These are phyloP conservation scores for Leccinum ponderosum DNA, from an alignment of 1,284 basidiomycete genomes.

Conservation along the genomic window DNA sequence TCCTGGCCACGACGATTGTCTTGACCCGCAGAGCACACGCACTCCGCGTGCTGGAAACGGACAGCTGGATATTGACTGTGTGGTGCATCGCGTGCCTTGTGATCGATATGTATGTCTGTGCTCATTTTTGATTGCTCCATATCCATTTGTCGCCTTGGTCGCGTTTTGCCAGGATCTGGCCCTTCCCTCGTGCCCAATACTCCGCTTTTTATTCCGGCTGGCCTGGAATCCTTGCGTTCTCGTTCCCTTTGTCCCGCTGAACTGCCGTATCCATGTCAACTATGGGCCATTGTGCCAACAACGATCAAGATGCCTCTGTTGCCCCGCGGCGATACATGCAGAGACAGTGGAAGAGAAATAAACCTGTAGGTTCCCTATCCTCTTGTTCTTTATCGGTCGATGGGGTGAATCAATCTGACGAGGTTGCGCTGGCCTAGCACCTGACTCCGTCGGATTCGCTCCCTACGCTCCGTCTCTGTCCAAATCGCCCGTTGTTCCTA, in stretches of 20 bases:
- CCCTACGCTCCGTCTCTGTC: constrained; percentile 50
- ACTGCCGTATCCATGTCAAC: neutral
- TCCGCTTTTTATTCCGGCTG: constrained; percentile 26
- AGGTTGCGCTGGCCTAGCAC: constrained; percentile 34
- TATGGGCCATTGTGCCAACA: constrained; percentile 15
- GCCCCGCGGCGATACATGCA: constrained; percentile 34
- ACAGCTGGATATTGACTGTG: constrained; percentile 7
- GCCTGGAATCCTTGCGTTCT: constrained; percentile 6
- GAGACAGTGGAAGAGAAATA: constrained; percentile 38
- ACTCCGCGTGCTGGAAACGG: constrained; percentile 24
- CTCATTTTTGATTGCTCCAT: constrained; percentile 3
- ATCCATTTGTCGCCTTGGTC: constrained; percentile 20
- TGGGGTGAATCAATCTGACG: constrained; percentile 13
- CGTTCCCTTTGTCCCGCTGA: constrained; percentile 4
- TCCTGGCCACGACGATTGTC: constrained; percentile 11
- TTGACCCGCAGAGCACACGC: constrained; percentile 24
- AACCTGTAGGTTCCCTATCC: constrained; percentile 29
- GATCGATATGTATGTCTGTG: constrained; percentile 23
- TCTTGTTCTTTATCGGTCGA: constrained; percentile 3
- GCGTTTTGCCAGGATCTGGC: constrained; percentile 29
- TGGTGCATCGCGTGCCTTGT: constrained; percentile 15
- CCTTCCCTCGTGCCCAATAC: constrained; percentile 30
- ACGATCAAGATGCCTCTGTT: constrained; percentile 19
- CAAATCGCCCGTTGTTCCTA: constrained; percentile 47
- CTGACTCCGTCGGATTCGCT: constrained; percentile 50